Base-by-base conservation (phyloP, 164 flowering plant genomes). In the Tinospora cordifolia region DNA sequence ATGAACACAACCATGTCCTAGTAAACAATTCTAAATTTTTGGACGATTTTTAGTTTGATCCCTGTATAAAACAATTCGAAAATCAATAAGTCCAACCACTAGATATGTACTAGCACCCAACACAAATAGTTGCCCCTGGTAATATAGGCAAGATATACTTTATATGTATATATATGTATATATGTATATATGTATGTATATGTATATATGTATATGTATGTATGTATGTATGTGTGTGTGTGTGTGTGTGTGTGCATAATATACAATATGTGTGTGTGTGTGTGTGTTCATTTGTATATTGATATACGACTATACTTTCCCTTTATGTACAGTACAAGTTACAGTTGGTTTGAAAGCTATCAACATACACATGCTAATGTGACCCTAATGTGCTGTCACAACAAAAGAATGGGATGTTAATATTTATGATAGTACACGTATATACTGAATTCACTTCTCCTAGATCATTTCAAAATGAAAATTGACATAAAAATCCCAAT, bases 401-500 rank as follows among this genome's bases (percentile, higher is more conserved):
- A 54, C 6, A 25, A 15, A 17, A 34, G n/a, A 54, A 54, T 30
- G 36, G 60, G 24, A 17, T 51, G 59, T 51, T n/a, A 54, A 30
- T 15, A 54, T 15, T 24, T 19, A 54, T 54, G 60, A 0, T 54
- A 54, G 24, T 17, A 8, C n/a, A 54, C 24, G n/a, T 0, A 54
- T 21, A 54, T 54, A 54, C 60, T 8, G 21, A n/a, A 54, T 54
- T 44, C 60, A 5, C 0, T 54, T 54, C n/a, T 21, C 21, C 60
- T 21, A 54, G 21, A 17, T 22, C 60, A 54, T 54, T n/a, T 24
- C 8, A 6, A 25, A 60, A 51, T 2, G 68, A 54, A 59, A 21
- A 12, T 58, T 30, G 17, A 75, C 63, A 27, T 46, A 22, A 63
- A 24, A 40, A 62, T 24, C 36, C 40, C 66, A 68, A 72, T 74